Conservation (phyloP, 2,329 filamentous ascomycete species). For the Akanthomyces muscarius region DNA sequence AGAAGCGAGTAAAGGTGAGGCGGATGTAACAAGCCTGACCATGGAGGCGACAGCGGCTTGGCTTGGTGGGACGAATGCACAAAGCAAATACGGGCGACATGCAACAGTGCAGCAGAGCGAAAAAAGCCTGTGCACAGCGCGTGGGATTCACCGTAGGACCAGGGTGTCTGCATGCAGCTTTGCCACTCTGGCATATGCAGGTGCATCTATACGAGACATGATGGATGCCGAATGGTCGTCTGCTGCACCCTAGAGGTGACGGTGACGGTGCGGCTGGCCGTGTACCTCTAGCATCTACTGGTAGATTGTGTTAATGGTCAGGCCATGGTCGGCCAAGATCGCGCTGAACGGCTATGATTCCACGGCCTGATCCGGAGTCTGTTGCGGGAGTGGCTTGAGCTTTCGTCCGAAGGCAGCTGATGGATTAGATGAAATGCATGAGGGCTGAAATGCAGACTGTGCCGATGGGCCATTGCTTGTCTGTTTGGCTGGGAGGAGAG, state of each 20-base stretch:
- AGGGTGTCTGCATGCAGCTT: neutral
- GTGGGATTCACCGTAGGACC: too few relatives aligned
- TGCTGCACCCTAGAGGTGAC: neutral
- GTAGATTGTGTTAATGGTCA: too few relatives aligned
- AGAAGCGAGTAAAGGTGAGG: neutral
- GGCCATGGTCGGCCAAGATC: neutral
- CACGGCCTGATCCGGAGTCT: neutral
- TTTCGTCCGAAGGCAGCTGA: neutral
- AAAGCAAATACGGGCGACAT: neutral
- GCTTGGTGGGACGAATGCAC: neutral
- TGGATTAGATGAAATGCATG: neutral
- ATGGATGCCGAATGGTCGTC: neutral
- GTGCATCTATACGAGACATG: neutral
- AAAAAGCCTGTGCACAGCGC: neutral
- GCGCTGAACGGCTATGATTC: neutral
- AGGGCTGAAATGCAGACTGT: neutral
- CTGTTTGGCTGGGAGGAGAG: too few relatives aligned
- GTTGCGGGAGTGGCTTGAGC: neutral
- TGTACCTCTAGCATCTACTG: too few relatives aligned
- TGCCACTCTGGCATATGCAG: neutral
- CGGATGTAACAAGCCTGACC: neutral
- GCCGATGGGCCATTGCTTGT: neutral
- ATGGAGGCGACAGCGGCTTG: neutral
- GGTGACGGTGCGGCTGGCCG: neutral
- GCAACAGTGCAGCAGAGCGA: neutral